phyloP scores from a whole-genome alignment of 495 filamentous ascomycete genomes.

The Eremomyces bilateralis region DNA sequence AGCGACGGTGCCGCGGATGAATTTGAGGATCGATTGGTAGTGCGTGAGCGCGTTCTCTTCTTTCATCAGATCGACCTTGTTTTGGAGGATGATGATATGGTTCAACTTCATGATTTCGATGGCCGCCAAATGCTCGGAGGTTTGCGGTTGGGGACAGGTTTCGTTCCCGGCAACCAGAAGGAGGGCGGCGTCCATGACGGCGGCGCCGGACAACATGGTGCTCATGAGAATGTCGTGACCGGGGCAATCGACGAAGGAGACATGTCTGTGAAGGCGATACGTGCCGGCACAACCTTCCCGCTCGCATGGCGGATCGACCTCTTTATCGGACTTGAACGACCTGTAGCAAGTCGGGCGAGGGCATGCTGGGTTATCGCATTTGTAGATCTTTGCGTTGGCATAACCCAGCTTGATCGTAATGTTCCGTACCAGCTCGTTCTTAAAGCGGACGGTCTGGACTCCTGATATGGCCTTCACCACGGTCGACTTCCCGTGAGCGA shows the following conservation, averaged over 20 bases:
- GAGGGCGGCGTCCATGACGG: conserved; percentile 96
- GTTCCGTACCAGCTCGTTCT: conserved; percentile 96
- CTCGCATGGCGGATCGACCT: conserved; percentile 87
- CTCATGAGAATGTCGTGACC: conserved; percentile 99
- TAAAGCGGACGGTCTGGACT: conserved; percentile 96
- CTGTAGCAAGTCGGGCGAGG: conserved; percentile 88
- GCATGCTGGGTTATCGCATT: conserved; percentile 81
- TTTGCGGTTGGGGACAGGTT: conserved; percentile 96
- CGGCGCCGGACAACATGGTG: conserved; percentile 97
- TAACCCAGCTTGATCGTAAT: conserved; percentile 99
- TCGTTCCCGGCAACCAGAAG: conserved; percentile 97
- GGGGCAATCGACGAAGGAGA: conserved; percentile 97
- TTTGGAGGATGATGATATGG: conserved; percentile 97
- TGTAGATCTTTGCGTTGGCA: conserved; percentile 98
- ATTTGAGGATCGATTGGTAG: conserved; percentile 89
- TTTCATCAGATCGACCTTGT: conserved; percentile 96
- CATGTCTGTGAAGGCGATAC: conserved; percentile 69
- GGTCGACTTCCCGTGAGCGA: conserved; percentile 95
- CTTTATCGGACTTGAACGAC: conserved; percentile 96
- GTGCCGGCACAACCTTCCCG: conserved; percentile 69
- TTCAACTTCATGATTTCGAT: conserved; percentile 98
- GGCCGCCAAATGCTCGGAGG: conserved; percentile 91
- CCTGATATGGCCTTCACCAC: conserved; percentile 98
- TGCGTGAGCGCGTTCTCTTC: conserved; percentile 81
- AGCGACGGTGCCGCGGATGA: conserved; percentile 91